Base-by-base conservation (phyloP, 768 basidiomycete species). In the Tylopilus vinaceipallidus region DNA sequence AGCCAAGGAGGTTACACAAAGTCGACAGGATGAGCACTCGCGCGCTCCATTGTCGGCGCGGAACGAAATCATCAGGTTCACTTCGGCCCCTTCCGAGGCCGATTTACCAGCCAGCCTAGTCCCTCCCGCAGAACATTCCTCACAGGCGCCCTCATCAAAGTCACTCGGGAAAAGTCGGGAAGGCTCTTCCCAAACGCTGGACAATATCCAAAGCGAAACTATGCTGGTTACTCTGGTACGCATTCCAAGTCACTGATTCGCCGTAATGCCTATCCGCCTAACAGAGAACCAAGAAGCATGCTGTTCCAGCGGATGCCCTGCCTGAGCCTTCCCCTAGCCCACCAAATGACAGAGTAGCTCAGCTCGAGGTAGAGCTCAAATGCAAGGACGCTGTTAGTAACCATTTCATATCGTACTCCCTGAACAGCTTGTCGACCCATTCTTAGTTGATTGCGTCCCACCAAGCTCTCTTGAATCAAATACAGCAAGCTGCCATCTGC, bases 401-500 rank as follows among this genome's bases (percentile, higher is more conserved):
- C 27, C 35, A 1, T 13, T 29, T 27, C 14, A 36, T 22, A 12
- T 13, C 20, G 22, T 29, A 17, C 20, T 29, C 38, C 32, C 39
- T 42, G 6, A 33, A 40, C 22, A 6, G 8, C 33, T n/a, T 52
- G 10, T 27, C 55, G 8, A 51, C 23, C 10, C 17, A 8, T 37
- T 42, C 49, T 30, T 45, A 82, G 81, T 65, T 80, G 48, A 67
- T 86, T 34, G 57, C 70, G 19, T 72, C 73, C 52, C 82, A 89
- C 54, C 74, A 83, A 68, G 57, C 69, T 9, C 69, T 82, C 20
- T 56, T 87, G n/a, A 62, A 64, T 4, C 72, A 80, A 48, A 57
- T 88, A 36, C 80, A 82, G 9, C 81, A 85, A 53, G 76, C 83
- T 0, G 65, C 88, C 22, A 86, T 81, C 12, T 91, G 89, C 52